Evolutionary conservation across 1,284 basidiomycete species (phyloP), one percentile per base, ranked within the genome.

Genomic region (Malassezia furfur): DNA sequence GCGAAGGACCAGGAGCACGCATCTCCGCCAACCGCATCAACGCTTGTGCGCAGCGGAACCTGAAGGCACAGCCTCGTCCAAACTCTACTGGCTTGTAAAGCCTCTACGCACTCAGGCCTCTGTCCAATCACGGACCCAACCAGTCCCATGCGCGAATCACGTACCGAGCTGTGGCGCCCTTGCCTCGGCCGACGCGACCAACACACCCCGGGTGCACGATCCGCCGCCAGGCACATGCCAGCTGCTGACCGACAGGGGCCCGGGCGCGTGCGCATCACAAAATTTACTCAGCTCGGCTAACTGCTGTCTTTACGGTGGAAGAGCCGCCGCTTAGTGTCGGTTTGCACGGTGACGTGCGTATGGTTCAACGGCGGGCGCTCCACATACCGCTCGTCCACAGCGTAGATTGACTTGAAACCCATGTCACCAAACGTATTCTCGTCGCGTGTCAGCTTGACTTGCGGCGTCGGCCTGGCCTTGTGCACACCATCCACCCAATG

Each of bases 331-430:
- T 22, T 41, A 49, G 73, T 68, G 31, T 69, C 64, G 22, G 62
- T 50, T 47, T 61, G 60, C 22, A 65, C 56, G 57, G 66, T 65
- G 40, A 66, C 63, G 48, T 74, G 72, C 15, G 68, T 62, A 45
- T 74, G 72, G 45, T 74, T 70, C 14, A 67, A 52, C 31, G 62
- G 62, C 59, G 62, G 55, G 11, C 39, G 50, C 30, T 25, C 25
- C 32, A 30, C 10, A 39, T 30, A 19, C 15, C n/a, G n/a, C 6
- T 37, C 32, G 14, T 44, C 35, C n/a, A 50, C 32, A 8, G 50
- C 54, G 8, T 32, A 40, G 17, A 51, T 34, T 3, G 48, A 45
- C 5, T 34, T 32, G 45, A 57, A 57, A 10, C 55, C 55, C 55
- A 57, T 57, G 37, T 57, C 55, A 6, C 39, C 43, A 44, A 57